phyloP scores from a whole-genome alignment of 164 flowering plant genomes.

The Piper longum region DNA sequence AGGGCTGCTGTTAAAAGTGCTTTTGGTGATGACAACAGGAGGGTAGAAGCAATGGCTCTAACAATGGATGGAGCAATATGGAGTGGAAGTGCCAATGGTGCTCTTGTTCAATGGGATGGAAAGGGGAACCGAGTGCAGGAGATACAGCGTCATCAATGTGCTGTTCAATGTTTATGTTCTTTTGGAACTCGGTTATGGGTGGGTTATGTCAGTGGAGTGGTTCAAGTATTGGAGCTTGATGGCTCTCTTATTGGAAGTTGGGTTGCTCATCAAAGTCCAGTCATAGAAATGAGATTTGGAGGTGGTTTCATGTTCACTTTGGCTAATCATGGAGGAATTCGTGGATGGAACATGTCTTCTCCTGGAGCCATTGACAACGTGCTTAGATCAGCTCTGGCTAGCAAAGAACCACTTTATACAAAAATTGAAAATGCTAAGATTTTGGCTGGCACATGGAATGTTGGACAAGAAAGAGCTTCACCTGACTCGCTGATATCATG shows the following conservation, averaged over 20 bases:
- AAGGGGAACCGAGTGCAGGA: conserved; percentile 75
- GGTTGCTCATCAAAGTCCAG: conserved; percentile 78
- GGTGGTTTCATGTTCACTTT: conserved; percentile 55
- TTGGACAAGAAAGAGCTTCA: conserved; percentile 85
- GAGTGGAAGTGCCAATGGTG: conserved; percentile 80
- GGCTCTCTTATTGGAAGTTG: conserved; percentile 75
- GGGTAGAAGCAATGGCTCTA: conserved; percentile 57
- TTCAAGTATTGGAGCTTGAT: conserved; percentile 72
- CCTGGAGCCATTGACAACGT: conserved; percentile 74
- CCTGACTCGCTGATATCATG: conserved; percentile 74
- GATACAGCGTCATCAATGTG: conserved; percentile 37
- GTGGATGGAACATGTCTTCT: conserved; percentile 77
- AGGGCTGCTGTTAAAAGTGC: conserved; percentile 69
- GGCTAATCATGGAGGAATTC: conserved; percentile 95
- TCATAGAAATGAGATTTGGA: conserved; percentile 60
- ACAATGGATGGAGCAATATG: conserved; percentile 76
- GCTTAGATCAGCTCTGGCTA: conserved; percentile 53
- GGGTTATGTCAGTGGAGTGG: conserved; percentile 66
- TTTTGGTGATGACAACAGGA: conserved; percentile 58
- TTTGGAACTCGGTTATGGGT: conserved; percentile 69
- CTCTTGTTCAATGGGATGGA: conserved; percentile 88
- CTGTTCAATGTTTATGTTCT: conserved; percentile 72
- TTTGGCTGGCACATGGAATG: conserved; percentile 91
- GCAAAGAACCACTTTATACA: conserved; percentile 37
- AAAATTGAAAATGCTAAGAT: conserved; percentile 49